These are phyloP conservation scores for Stemphylium vesicarium DNA, from an alignment of 2,329 filamentous ascomycete genomes.

Conservation along the genomic window DNA sequence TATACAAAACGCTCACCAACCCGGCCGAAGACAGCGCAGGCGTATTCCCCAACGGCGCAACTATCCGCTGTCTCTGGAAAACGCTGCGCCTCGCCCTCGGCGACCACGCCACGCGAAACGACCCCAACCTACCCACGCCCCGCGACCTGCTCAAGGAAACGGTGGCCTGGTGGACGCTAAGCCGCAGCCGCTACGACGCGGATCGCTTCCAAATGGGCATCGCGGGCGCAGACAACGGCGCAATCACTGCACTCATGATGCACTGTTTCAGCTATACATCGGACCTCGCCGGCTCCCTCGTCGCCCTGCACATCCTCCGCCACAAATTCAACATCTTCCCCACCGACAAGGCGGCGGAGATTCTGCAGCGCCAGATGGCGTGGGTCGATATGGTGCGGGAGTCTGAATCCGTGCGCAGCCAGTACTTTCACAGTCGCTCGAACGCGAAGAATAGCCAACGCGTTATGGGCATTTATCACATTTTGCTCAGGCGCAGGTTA, in stretches of 20 bases:
- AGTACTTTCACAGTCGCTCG: constrained; percentile 22
- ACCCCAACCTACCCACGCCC: constrained; percentile 36
- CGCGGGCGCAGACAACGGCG: constrained; percentile 27
- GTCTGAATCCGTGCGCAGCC: constrained; percentile 6
- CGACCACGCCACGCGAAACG: constrained; percentile 22
- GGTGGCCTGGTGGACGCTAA: constrained; percentile 36
- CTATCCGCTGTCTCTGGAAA: constrained; percentile 41
- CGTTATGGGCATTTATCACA: constrained; percentile 26
- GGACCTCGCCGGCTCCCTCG: constrained; percentile 43
- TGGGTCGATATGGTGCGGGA: constrained; percentile 36
- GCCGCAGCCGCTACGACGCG: constrained; percentile 32
- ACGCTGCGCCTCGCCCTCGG: constrained; percentile 40
- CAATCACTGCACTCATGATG: constrained; percentile 37
- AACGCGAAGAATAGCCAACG: constrained; percentile 20
- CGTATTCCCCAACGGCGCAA: constrained; percentile 41
- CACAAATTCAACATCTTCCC: constrained; percentile 37
- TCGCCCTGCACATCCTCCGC: constrained; percentile 42
- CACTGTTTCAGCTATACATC: constrained; percentile 44
- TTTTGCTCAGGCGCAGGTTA: constrained; percentile 27
- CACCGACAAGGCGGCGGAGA: constrained; percentile 21
- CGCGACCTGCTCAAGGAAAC: constrained; percentile 41
- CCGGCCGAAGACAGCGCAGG: constrained; percentile 16
- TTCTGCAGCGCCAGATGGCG: constrained; percentile 37
- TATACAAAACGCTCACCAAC: constrained; percentile 38
- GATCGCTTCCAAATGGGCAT: constrained; percentile 37